These are phyloP conservation scores for Fusarium fujikuroi DNA, from an alignment of 2,329 filamentous ascomycete genomes.

Conservation along the genomic window DNA sequence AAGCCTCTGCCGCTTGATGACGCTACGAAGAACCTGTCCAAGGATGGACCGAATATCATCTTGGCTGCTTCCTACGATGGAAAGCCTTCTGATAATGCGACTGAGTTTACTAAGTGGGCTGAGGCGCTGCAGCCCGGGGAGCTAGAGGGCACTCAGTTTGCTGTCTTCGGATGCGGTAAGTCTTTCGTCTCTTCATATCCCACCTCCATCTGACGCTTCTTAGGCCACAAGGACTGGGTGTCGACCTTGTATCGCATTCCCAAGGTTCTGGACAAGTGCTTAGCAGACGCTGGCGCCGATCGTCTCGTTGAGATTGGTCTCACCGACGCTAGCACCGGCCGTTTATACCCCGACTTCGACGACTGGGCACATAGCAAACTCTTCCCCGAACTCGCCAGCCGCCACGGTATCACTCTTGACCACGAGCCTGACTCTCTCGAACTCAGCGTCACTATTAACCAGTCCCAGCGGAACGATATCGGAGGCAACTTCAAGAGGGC, in stretches of 20 bases:
- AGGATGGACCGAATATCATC: neutral
- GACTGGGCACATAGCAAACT: conserved; percentile 70
- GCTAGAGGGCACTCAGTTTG: neutral
- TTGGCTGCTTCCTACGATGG: neutral
- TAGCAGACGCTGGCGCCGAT: conserved; percentile 52
- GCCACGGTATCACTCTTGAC: conserved; percentile 42
- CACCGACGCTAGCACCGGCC: conserved; percentile 69
- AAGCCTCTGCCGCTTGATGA: conserved; percentile 4
- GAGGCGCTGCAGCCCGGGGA: neutral
- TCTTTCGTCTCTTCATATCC: neutral
- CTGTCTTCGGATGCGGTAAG: conserved; percentile 12
- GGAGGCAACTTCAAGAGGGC: conserved; percentile 24
- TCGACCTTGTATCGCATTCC: conserved; percentile 75
- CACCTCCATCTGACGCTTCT: neutral
- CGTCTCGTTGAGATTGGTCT: conserved; percentile 59
- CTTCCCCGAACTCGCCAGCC: conserved; percentile 60
- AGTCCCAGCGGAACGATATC: neutral
- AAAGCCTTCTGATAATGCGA: neutral
- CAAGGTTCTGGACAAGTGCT: conserved; percentile 65
- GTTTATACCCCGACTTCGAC: conserved; percentile 75
- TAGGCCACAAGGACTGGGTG: conserved; percentile 58
- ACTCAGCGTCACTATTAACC: neutral
- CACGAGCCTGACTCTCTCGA: conserved; percentile 9
- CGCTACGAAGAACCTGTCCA: neutral
- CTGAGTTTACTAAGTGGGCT: neutral